phyloP scores from a whole-genome alignment of 768 basidiomycete genomes.

The Gelatoporia subvermispora region DNA sequence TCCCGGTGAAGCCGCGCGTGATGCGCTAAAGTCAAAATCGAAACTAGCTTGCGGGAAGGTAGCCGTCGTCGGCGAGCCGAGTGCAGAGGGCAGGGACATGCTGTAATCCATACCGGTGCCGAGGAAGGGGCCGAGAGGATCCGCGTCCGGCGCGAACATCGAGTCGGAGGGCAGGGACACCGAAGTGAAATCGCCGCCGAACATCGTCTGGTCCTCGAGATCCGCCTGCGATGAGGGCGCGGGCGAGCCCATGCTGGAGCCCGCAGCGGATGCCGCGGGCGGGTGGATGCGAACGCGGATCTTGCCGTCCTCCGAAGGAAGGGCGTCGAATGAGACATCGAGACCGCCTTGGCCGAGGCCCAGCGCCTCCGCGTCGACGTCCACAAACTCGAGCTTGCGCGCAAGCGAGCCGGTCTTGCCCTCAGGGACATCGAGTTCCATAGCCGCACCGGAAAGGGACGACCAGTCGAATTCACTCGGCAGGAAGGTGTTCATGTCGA shows the following conservation, averaged over 20 bases:
- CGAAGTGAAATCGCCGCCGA: slow-evolving; percentile 24
- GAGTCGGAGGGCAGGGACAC: background rate
- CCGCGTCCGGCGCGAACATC: slow-evolving; percentile 15
- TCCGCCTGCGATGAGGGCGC: slow-evolving; percentile 21
- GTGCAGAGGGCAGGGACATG: background rate
- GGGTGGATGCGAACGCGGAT: slow-evolving; percentile 73
- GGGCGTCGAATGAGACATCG: slow-evolving; percentile 71
- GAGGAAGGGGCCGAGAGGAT: slow-evolving; percentile 51
- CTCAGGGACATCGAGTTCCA: slow-evolving; percentile 24
- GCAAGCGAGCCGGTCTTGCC: slow-evolving; percentile 21
- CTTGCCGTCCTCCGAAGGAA: slow-evolving; percentile 59
- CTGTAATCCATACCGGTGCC: slow-evolving; percentile 37
- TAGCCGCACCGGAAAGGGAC: slow-evolving; percentile 22
- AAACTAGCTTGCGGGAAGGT: background rate
- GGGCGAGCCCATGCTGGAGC: slow-evolving; percentile 28
- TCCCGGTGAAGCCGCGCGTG: slow-evolving; percentile 16
- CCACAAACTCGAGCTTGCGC: slow-evolving; percentile 58
- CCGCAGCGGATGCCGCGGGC: slow-evolving; percentile 27
- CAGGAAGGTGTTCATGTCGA: slow-evolving; percentile 28
- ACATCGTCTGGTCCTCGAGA: slow-evolving; percentile 27
- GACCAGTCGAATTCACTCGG: slow-evolving; percentile 44
- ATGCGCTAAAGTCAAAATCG: slow-evolving; percentile 16
- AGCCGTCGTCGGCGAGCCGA: background rate
- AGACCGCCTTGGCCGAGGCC: slow-evolving; percentile 45
- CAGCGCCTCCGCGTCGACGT: slow-evolving; percentile 42